A percentile compares a stretch with the other conserved stretches of the same genome.
Evolutionary conservation across 1,139 yeast genomes (phyloP).

Genomic region (Suhomyces bokatorum): DNA sequence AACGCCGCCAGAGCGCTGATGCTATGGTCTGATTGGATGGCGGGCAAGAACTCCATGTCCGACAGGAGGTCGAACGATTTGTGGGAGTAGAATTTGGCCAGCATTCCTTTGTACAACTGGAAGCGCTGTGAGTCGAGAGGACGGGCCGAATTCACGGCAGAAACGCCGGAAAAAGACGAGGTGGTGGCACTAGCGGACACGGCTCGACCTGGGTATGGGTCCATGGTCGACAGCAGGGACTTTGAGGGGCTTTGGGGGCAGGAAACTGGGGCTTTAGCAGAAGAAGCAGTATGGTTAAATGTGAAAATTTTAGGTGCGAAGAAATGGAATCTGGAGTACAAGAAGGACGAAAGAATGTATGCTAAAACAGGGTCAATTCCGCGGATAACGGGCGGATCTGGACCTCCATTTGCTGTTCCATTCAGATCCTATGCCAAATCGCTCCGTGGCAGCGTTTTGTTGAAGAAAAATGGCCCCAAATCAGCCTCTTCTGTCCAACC

Average conservation of each 20-base stretch:
- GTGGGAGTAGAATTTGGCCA: slow-evolving; percentile 57
- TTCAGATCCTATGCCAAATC: slow-evolving; percentile 5
- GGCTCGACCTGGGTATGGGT: not conserved
- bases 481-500: slow-evolving; percentile 36
- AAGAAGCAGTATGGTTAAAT: not conserved
- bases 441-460: slow-evolving; percentile 1
- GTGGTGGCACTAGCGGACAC: not conserved
- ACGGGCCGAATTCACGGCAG: not conserved
- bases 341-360: not conserved
- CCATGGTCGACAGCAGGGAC: not conserved
- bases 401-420: not conserved
- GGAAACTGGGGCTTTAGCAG: too few relatives aligned
- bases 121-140: slow-evolving; percentile 17
- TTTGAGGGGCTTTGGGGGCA: too few relatives aligned
- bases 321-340: not conserved
- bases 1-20: slow-evolving; percentile 2
- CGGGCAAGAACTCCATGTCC: slow-evolving; percentile 71
- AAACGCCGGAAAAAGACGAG: not conserved
- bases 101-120: slow-evolving; percentile 30
- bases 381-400: not conserved
- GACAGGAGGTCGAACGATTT: slow-evolving; percentile 71
- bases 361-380: not conserved
- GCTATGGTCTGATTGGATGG: slow-evolving; percentile 23
- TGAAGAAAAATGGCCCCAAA: slow-evolving; percentile 2
- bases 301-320: slow-evolving; percentile 6